Percentiles rank a stretch among this genome's conserved stretches.
These are phyloP conservation scores for Cutaneotrichosporon mucoides DNA, from an alignment of 1,284 basidiomycete genomes.

Conservation along the genomic window DNA sequence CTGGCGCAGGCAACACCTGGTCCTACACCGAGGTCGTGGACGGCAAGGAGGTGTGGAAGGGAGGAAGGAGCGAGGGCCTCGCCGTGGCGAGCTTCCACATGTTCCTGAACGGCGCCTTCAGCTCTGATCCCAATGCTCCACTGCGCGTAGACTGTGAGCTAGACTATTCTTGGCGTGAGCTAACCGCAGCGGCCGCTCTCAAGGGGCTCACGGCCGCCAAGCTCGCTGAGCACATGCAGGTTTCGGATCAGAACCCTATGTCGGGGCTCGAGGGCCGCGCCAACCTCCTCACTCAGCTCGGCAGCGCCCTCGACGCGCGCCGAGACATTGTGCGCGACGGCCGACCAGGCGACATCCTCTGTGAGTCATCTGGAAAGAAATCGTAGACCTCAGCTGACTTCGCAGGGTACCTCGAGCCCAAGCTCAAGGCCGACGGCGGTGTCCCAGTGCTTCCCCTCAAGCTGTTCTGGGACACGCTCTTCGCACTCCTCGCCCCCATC, in stretches of 20 bases:
- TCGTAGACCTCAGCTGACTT: neutral
- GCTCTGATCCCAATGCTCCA: constrained; percentile 56
- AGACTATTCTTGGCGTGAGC: neutral
- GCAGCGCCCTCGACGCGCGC: constrained; percentile 62
- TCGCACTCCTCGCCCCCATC: constrained; percentile 76
- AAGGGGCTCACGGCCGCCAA: constrained; percentile 60
- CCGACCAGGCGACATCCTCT: constrained; percentile 76
- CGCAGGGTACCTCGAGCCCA: constrained; percentile 26
- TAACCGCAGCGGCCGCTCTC: constrained; percentile 63
- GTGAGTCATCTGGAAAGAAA: constrained; percentile 48
- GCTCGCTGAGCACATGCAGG: constrained; percentile 74
- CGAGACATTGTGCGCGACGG: constrained; percentile 63
- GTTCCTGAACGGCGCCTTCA: constrained; percentile 80
- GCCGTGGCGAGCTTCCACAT: constrained; percentile 87
- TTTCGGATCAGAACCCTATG: constrained; percentile 72
- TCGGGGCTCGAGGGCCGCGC: constrained; percentile 84
- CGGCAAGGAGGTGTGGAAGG: constrained; percentile 49
- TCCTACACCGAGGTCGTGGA: constrained; percentile 61
- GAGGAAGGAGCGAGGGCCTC: constrained; percentile 80
- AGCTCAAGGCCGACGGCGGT: constrained; percentile 7
- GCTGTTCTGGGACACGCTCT: constrained; percentile 74
- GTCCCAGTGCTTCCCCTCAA: constrained; percentile 55
- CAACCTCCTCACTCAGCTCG: constrained; percentile 67
- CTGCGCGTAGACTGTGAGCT: constrained; percentile 70
- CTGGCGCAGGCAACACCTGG: constrained; percentile 85